Base-by-base conservation (phyloP, 495 filamentous ascomycete genomes). In the Aspergillus asperescens region DNA sequence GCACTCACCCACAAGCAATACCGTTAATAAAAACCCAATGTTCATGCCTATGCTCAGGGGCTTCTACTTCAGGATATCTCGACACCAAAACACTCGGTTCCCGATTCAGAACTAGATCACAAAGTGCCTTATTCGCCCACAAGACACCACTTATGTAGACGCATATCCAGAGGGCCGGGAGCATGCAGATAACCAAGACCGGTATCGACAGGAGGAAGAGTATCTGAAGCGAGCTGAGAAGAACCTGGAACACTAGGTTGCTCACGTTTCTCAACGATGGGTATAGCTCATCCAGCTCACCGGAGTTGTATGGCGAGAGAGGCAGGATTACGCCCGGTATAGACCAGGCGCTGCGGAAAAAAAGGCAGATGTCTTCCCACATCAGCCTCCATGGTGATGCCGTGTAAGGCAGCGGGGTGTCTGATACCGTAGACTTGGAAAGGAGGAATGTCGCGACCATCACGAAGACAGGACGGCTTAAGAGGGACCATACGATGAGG, bases 331-430 rank as follows among this genome's bases (percentile, higher is more conserved):
- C 69, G 37, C 71, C 72, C 7, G 79, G 81, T 3, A 83, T 58
- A 4, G 75, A 67, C 68, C 70, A 76, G 27, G 69, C 46, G 54
- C 74, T 76, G 7, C 57, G 62, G 48, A 85, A 62, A 52, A 80
- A 77, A 39, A 82, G 74, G 24, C 63, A 58, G 20, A 85, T 54
- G 50, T 87, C 84, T 45, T 66, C 71, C 50, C 63, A 69, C 19
- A 85, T 68, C 35, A 86, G 67, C 35, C 52, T 65, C 65, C 76
- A 70, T 3, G 83, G 83, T 41, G 78, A 71, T 37, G 78, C 76
- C n/a, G 84, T 86, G 60, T 86, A 85, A 39, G 57, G 52, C 20
- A 59, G 40, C 24, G 57, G 57, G 12, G 43, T 15, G 18, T 49
- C 44, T 35, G 31, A 40, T 4, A 9, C 19, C n/a, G n/a, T 25